Conservation (phyloP, 495 filamentous ascomycete species). For the Tricharina praecox region DNA sequence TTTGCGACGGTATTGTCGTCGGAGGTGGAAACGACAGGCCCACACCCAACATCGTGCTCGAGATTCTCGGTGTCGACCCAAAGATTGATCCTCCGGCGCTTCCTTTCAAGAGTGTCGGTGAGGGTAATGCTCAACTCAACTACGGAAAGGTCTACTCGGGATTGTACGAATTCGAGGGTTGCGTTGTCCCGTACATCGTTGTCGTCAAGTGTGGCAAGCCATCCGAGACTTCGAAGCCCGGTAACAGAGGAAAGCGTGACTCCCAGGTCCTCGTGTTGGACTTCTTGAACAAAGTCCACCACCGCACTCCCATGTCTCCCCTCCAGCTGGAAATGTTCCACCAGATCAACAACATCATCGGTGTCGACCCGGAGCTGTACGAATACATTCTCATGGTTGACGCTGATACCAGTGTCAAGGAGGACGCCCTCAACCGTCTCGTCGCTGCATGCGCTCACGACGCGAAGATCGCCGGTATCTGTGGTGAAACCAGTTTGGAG, state of each 20-base stretch:
- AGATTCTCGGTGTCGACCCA: slow-evolving; percentile 89
- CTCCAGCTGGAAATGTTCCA: slow-evolving; percentile 97
- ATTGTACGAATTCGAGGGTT: slow-evolving; percentile 90
- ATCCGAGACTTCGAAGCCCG: slow-evolving; percentile 80
- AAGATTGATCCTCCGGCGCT: slow-evolving; percentile 90
- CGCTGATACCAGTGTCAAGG: slow-evolving; percentile 85
- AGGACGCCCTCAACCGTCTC: slow-evolving; percentile 82
- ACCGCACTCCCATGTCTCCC: slow-evolving; percentile 88
- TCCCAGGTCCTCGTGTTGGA: slow-evolving; percentile 97
- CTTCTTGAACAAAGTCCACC: slow-evolving; percentile 95
- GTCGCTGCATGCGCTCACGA: slow-evolving; percentile 82
- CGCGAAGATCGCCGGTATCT: slow-evolving; percentile 78
- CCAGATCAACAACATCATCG: slow-evolving; percentile 97
- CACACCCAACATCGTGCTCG: slow-evolving; percentile 87
- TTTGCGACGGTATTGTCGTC: slow-evolving; percentile 99
- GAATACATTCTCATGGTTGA: slow-evolving; percentile 96
- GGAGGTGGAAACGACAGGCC: slow-evolving; percentile 94
- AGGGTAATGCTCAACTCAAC: slow-evolving; percentile 94
- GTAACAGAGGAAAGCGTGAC: slow-evolving; percentile 97
- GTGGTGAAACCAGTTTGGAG: slow-evolving; percentile 82
- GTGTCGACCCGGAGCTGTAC: slow-evolving; percentile 96
- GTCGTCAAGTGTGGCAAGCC: slow-evolving; percentile 96
- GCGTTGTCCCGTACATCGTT: slow-evolving; percentile 95
- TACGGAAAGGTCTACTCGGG: slow-evolving; percentile 98
- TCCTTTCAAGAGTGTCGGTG: slow-evolving; percentile 91